Evolutionary conservation across 2,329 filamentous ascomycete species (phyloP).

Genomic region (Ceratocystis eucalypticola): DNA sequence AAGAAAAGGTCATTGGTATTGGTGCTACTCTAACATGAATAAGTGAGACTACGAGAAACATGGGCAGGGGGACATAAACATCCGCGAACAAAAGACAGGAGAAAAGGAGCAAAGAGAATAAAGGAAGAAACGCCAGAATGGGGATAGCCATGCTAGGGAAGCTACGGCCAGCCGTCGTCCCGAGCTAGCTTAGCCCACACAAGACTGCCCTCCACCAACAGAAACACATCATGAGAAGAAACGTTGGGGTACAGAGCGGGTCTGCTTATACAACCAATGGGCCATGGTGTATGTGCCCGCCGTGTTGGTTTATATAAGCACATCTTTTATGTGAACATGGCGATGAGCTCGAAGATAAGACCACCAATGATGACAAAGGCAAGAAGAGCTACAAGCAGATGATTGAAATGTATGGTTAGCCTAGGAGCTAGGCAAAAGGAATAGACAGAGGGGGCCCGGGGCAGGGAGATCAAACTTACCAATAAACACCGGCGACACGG

Average conservation of each 20-base stretch:
- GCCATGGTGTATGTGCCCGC: too few relatives aligned
- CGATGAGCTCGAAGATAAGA: conserved; percentile 43
- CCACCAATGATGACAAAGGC: conserved; percentile 49
- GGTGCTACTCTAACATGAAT: conserved; percentile 12
- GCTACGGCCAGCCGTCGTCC: neutral
- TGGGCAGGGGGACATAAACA: neutral
- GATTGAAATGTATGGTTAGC: neutral
- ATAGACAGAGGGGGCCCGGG: neutral
- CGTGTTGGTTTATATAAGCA: neutral
- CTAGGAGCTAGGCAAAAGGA: neutral
- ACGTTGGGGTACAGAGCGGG: neutral
- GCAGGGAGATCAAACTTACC: conserved; percentile 32
- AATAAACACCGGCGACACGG: conserved; percentile 52
- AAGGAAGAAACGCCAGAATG: neutral
- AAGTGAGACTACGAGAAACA: conserved; percentile 8
- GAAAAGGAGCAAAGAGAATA: conserved; percentile 14
- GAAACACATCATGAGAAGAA: neutral
- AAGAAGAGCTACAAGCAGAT: conserved; percentile 34
- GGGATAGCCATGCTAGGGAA: neutral
- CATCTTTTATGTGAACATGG: conserved; percentile 22
- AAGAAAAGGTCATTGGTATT: conserved; percentile 7
- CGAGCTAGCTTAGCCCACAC: neutral
- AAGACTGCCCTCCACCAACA: neutral
- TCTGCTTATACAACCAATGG: neutral
- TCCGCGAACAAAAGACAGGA: conserved; percentile 18